Evolutionary conservation across 2,329 filamentous ascomycete species (phyloP), one percentile per base, ranked within the genome.

Genomic region (Microdochium nivale): DNA sequence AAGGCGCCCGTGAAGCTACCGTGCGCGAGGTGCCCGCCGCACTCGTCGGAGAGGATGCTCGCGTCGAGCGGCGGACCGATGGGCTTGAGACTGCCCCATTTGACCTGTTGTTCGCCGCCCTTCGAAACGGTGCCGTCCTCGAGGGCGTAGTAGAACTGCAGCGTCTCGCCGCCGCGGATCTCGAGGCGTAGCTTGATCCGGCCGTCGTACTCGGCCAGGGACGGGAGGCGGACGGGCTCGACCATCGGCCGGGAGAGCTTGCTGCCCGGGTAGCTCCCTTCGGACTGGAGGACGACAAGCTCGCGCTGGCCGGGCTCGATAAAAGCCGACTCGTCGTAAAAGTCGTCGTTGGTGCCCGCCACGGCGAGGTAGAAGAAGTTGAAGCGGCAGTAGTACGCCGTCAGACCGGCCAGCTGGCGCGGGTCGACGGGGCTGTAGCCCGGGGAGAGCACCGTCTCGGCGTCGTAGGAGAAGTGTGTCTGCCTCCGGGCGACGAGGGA

Each of bases 331-430:
- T 44, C 40, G 40, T 44, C 40, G 16, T 23, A 44, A 19, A 44
- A 44, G 40, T 44, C 40, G 51, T 81, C 74, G 0, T 74, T 67
- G 57, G 79, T 66, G 0, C 79, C 80, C 2, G 79, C 79, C 2
- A 84, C 76, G 0, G 78, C 73, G 5, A 84, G 69, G 57, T 84
- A 84, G 68, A 82, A 84, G 65, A 83, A 84, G 64, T 84, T 84
- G 67, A 71, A 84, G 3, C 80, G 78, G 59, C 76, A 79, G 66
- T 84, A 84, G 63, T 84, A 84, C 0, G 79, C 78, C 13, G 77
- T 78, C 8, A 85, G 66, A 0, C 81, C 81, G 0, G 81, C 80
- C 53, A 81, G 84, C 56, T 83, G 74, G 11, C 80, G 71, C 67
- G 83, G 80, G 58, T 84, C 80, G 0, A 65, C 62, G 0, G 81